Base-by-base conservation (phyloP, 139 green algal species). In the Mesostigma viride region DNA sequence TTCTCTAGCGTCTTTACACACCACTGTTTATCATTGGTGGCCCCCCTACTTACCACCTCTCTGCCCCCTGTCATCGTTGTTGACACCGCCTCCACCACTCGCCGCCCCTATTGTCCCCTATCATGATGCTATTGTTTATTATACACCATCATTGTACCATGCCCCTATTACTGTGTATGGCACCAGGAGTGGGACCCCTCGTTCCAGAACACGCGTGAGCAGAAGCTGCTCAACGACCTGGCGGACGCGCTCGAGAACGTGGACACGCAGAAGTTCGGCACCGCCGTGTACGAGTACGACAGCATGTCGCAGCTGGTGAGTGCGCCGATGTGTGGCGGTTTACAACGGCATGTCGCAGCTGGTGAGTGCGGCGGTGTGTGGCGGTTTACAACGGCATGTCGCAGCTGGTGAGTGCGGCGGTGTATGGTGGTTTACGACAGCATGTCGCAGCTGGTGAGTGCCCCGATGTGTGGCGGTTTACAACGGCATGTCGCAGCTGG, bases 211-310 rank as follows among this genome's bases (percentile, higher is more conserved):
- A 65, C 66, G 3, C 36, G 76, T 3, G 78, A 84, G 56, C 66
- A 60, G 47, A 79, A 79, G 59, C 35, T 85, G 3, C 56, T 80
- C 14, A 60, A 77, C 69, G 74, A 75, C 6, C 62, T 92, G 44
- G 70, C 76, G 5, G 74, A 83, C 17, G 84, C 89, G 20, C 35
- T 75, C 11, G 84, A 89, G 30, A 67, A 70, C 11, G 82, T 73
- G 1, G 88, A 96, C 66, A 76, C 80, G 31, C 69, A 89, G 3
- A 77, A 74, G 35, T 97, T 97, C 66, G 87, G 89, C 3, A 78
- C 83, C 14, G 79, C 83, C 4, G 69, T 97, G 1, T 76, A 81
- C 1, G 89, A 97, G 68, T 97, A 83, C 79, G 91, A 97, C 79
- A 74, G 65, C 33, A 81, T 97, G 62, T 92, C 82, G 0, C 81